These are phyloP conservation scores for Phytophthora pini DNA, from an alignment of 352 stramenopile genomes.

Conservation along the genomic window DNA sequence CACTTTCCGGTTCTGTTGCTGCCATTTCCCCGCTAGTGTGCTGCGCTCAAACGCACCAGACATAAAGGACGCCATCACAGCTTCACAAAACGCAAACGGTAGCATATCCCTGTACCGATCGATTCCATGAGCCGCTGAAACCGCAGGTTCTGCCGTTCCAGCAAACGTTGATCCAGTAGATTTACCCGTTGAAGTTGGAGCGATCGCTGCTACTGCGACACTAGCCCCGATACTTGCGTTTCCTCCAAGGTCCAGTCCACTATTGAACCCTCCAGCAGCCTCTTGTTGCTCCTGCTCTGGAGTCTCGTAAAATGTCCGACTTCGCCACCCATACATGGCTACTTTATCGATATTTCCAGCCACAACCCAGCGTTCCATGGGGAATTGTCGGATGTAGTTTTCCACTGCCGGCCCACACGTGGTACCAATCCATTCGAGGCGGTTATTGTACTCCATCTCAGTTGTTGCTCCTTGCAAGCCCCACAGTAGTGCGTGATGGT, in stretches of 20 bases:
- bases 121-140: slow-evolving; percentile 6
- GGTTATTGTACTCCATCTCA: slow-evolving; percentile 54
- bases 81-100: slow-evolving; percentile 57
- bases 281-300: slow-evolving; percentile 33
- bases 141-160: neutral
- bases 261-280: neutral
- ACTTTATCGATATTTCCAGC: slow-evolving; percentile 50
- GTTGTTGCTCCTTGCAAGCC: slow-evolving; percentile 56
- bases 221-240: neutral
- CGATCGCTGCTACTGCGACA: slow-evolving; percentile 17
- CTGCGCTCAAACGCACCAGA: slow-evolving; percentile 51
- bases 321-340: slow-evolving; percentile 57
- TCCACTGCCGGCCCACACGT: slow-evolving; percentile 49
- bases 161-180: neutral
- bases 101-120: slow-evolving; percentile 41
- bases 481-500: slow-evolving; percentile 62
- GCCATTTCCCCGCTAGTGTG: slow-evolving; percentile 45
- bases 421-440: slow-evolving; percentile 60
- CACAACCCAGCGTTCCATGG: slow-evolving; percentile 56
- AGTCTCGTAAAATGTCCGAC: slow-evolving; percentile 55
- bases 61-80: slow-evolving; percentile 50
- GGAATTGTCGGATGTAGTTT: slow-evolving; percentile 48
- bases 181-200: slow-evolving; percentile 1
- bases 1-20: slow-evolving; percentile 45
- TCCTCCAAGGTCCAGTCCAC: slow-evolving; percentile 17